Evolutionary conservation across 805 yeast genomes (phyloP).

Genomic region (Myxozyma lipomycoides): DNA sequence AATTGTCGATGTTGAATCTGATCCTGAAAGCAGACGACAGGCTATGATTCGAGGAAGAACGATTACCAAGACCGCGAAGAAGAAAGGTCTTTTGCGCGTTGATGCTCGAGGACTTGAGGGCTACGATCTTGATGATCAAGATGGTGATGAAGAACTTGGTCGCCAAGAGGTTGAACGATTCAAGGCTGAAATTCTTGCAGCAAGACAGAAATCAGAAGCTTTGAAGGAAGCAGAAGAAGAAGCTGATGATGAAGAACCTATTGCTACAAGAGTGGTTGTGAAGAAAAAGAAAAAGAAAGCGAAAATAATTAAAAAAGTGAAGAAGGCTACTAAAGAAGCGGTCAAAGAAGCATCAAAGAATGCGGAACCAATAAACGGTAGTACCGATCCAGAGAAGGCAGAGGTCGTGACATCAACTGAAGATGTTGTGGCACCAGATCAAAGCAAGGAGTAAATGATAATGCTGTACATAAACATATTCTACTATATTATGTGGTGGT

Average conservation of each 20-base stretch:
- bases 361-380: not conserved
- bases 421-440: no score
- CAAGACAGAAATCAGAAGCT: slow-evolving; percentile 16
- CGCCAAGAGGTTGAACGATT: slow-evolving; percentile 21
- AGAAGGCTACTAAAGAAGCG: slow-evolving; percentile 13
- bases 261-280: slow-evolving; percentile 16
- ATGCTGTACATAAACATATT: no score
- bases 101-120: slow-evolving; percentile 26
- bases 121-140: slow-evolving; percentile 20
- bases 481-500: no score
- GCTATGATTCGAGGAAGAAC: not conserved
- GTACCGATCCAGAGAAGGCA: not conserved
- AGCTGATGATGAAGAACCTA: slow-evolving; percentile 12
- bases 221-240: slow-evolving; percentile 19
- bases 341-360: not conserved
- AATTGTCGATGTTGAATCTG: slow-evolving; percentile 1
- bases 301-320: slow-evolving; percentile 20
- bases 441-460: no score
- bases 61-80: not conserved
- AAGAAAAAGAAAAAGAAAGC: slow-evolving; percentile 25
- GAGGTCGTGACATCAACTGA: no score
- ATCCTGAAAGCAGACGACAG: not conserved
- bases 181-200: slow-evolving; percentile 22
- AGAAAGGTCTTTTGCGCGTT: slow-evolving; percentile 16
- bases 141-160: slow-evolving; percentile 23